Conservation (phyloP, 2,329 filamentous ascomycete species). For the Fusarium sp. region DNA sequence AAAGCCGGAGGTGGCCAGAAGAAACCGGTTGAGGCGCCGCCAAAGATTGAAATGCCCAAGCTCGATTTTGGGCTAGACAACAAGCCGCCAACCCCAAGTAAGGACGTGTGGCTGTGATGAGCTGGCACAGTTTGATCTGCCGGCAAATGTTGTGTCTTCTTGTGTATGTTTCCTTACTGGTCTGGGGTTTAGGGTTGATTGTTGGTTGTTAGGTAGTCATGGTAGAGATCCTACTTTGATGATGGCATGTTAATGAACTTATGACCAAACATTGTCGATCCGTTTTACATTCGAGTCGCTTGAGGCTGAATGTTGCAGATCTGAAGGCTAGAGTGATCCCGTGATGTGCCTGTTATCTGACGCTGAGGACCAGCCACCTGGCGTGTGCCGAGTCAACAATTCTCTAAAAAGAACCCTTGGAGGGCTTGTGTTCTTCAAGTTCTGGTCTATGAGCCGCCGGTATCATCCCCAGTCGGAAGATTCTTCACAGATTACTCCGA, state of each 20-base stretch:
- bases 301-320: constrained; percentile 23
- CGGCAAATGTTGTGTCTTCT: constrained; percentile 38
- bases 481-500: constrained; percentile 51
- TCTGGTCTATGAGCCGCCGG: background rate
- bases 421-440: background rate
- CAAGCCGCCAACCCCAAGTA: constrained; percentile 45
- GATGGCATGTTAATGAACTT: constrained; percentile 55
- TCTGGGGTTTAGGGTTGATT: constrained; percentile 41
- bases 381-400: constrained; percentile 3
- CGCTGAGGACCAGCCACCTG: constrained; percentile 6
- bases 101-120: constrained; percentile 49
- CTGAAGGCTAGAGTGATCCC: constrained; percentile 6
- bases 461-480: background rate
- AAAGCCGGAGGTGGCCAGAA: constrained; percentile 53
- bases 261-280: constrained; percentile 46
- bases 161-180: constrained; percentile 41
- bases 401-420: background rate
- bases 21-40: constrained; percentile 65
- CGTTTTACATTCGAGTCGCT: constrained; percentile 17
- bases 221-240: constrained; percentile 46
- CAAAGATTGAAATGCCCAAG: constrained; percentile 70
- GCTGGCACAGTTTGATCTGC: constrained; percentile 19
- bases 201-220: constrained; percentile 46
- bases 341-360: constrained; percentile 9
- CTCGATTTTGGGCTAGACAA: constrained; percentile 61